Evolutionary conservation across 2,329 filamentous ascomycete species (phyloP), one percentile per base, ranked within the genome.

Genomic region (Diaporthe capsici): DNA sequence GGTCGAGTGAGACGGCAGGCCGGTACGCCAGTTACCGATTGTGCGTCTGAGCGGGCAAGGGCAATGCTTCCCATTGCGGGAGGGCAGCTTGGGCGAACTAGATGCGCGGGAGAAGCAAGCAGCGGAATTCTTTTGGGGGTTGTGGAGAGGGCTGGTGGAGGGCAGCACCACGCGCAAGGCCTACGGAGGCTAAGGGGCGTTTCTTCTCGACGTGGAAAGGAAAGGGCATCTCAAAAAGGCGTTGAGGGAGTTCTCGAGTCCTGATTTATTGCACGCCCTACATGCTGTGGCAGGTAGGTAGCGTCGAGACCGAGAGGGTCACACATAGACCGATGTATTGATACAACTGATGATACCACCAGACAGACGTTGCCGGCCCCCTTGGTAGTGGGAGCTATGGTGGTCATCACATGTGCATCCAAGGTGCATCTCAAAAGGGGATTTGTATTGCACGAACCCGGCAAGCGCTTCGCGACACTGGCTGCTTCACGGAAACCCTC

Each of bases 1-100:
- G 97, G 79, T 96, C 94, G 84, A 96, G 93, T 82, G 97, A 98
- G 89, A 99, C 97, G 74, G 97, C 97, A 20, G 97, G 97, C 77
- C 90, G 97, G 72, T 99, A 99, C 86, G 97, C 97, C 67, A 98
- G 95, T 90, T 99, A 99, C 86, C 89, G 96, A 80, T 82, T 93
- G 73, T 92, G 91, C 79, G 91, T 93, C 79, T 93, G 84, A 86
- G 68, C 34, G 31, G 44, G 15, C 15, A 12, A 25, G 8, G 47
- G 49, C 49, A 25, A 20, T 6, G 37, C 20, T 55, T 28, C 17
- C 34, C 42, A 17, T 22, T 31, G 28, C 20, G 57, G 42, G n/a
- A 22, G 34, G 67, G 22, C 12, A 37, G 51, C 25, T 53, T 70
- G 34, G 34, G 20, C 65, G 5, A 34, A n/a, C 31, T 39, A 60